Conservation (phyloP, 108 stramenopile genomes). For the Ochromonas danica region DNA sequence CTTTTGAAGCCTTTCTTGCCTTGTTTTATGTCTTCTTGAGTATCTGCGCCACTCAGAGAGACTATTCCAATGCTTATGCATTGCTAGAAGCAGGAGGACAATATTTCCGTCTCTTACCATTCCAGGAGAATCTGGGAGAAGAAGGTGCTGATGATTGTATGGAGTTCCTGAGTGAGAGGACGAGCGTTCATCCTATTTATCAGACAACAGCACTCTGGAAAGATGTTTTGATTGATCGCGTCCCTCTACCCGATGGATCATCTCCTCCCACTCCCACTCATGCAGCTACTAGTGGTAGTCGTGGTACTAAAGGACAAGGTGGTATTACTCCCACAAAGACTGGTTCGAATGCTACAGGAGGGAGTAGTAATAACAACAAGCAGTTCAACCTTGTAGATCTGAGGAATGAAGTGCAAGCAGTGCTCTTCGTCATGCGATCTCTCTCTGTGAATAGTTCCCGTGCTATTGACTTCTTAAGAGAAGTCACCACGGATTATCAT, state of each 20-base stretch:
- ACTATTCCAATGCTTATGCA: background rate
- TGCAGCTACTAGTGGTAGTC: too few relatives aligned
- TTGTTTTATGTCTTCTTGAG: background rate
- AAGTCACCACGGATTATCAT: background rate
- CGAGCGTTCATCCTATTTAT: background rate
- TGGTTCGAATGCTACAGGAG: too few relatives aligned
- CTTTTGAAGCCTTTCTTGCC: background rate
- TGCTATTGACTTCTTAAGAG: background rate
- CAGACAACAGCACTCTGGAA: background rate
- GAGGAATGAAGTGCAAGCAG: background rate
- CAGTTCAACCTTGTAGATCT: too few relatives aligned
- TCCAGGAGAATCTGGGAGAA: too few relatives aligned
- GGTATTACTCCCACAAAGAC: too few relatives aligned
- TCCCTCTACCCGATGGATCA: too few relatives aligned
- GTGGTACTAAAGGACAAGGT: too few relatives aligned
- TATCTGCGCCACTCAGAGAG: background rate
- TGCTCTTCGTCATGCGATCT: background rate
- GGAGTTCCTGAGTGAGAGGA: slow-evolving; percentile 24
- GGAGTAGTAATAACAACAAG: too few relatives aligned
- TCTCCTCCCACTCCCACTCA: too few relatives aligned
- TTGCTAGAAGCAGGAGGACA: background rate
- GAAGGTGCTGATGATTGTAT: background rate
- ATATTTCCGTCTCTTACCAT: background rate
- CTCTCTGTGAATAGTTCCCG: background rate
- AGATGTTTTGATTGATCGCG: background rate